Evolutionary conservation across 2,329 filamentous ascomycete genomes (phyloP).

Genomic region (Diaporthe citrichinensis): DNA sequence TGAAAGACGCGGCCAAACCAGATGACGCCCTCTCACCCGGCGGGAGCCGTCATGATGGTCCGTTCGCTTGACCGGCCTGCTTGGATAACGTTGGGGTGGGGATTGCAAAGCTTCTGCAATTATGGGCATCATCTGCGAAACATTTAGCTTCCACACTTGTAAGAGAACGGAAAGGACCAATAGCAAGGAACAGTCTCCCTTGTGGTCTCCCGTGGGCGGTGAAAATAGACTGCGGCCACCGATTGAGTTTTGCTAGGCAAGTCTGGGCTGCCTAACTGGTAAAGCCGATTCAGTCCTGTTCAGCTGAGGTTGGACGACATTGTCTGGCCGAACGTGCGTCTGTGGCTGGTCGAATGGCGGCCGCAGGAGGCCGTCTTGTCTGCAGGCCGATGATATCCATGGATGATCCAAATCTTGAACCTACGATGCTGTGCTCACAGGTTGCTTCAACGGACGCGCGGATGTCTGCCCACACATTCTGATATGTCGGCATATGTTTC

Average conservation of each 20-base stretch:
- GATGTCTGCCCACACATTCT: background rate
- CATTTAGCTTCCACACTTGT: conserved; percentile 2
- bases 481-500: background rate
- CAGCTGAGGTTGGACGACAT: conserved; percentile 13
- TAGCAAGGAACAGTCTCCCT: background rate
- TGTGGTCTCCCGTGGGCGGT: background rate
- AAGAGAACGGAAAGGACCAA: background rate
- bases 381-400: background rate
- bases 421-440: background rate
- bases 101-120: background rate
- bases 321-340: background rate
- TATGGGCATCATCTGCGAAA: background rate
- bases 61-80: background rate
- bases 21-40: background rate
- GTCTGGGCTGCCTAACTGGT: conserved; percentile 9
- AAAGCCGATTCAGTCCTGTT: conserved; percentile 7
- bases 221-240: background rate
- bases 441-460: background rate
- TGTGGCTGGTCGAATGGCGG: background rate
- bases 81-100: background rate
- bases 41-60: background rate
- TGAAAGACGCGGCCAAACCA: background rate
- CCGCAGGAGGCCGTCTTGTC: background rate
- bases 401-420: background rate
- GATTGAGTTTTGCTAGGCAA: conserved; percentile 25